Evolutionary conservation across 1,139 yeast genomes (phyloP).

Genomic region (Eremothecium sinecaudum): DNA sequence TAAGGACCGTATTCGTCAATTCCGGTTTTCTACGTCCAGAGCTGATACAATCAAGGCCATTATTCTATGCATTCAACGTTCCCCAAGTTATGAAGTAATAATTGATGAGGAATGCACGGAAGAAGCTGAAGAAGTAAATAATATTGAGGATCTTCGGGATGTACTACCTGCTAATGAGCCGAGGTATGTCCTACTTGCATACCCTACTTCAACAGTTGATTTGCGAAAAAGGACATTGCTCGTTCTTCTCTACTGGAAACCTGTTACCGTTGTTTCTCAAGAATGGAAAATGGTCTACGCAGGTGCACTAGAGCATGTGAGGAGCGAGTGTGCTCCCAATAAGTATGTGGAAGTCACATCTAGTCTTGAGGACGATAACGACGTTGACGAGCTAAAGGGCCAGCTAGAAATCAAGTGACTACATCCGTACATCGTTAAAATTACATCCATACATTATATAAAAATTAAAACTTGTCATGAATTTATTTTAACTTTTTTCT

Average conservation of each 20-base stretch:
- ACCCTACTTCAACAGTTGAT: conserved; percentile 59
- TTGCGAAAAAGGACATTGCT: conserved; percentile 69
- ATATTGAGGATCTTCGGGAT: conserved; percentile 53
- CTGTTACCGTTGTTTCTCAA: conserved; percentile 66
- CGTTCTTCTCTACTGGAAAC: conserved; percentile 75
- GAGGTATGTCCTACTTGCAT: conserved; percentile 65
- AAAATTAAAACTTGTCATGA: too few species aligned
- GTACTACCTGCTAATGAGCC: conserved; percentile 79
- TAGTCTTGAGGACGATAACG: conserved; percentile 30
- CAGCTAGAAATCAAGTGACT: conserved; percentile 13
- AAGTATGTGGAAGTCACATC: conserved; percentile 28
- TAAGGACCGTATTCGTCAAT: conserved; percentile 51
- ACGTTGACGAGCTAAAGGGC: conserved; percentile 24
- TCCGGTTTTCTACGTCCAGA: conserved; percentile 63
- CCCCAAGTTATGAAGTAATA: conserved; percentile 44
- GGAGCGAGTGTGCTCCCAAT: conserved; percentile 57
- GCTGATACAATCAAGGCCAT: conserved; percentile 55
- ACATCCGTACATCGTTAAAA: conserved; percentile 9
- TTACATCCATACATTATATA: background rate
- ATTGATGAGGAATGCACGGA: conserved; percentile 37
- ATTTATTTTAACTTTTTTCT: too few species aligned
- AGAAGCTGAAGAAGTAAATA: conserved; percentile 31
- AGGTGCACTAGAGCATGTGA: conserved; percentile 72
- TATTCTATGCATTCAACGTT: conserved; percentile 39
- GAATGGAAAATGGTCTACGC: conserved; percentile 80